Evolutionary conservation across 2,329 filamentous ascomycete species (phyloP), one percentile per base, ranked within the genome.

Genomic region (Arthrobotrys musiformis): DNA sequence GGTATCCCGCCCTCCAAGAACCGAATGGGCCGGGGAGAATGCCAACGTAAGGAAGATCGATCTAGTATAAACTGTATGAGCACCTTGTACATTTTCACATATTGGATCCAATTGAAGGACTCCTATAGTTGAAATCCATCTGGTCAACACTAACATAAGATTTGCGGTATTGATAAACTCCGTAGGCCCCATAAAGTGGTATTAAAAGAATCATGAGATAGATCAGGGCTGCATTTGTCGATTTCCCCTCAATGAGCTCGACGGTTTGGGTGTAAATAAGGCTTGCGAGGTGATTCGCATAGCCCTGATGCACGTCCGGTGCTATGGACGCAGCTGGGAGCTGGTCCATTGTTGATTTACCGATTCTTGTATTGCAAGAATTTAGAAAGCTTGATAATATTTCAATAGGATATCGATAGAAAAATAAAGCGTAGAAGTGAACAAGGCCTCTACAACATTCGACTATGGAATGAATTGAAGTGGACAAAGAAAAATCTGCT

Each of bases 21-120:
- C 79, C 79, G 15, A 79, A 76, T 15, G 68, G 35, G 4, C 79
- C 79, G 8, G 79, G 40, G 0, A 58, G 61, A 17, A 79, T 69
- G n/a, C 79, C 79, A 26, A 80, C 74, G 35, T 73, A 54, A 0
- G 73, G 70, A 7, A 80, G 70, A 56, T 80, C 69, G 19, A 80
- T 67, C 79, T 80, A 28, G 5, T 13, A 2, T 42, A n/a, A n/a
- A n/a, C n/a, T n/a, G n/a, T n/a, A n/a, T n/a, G n/a, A n/a, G n/a
- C n/a, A n/a, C n/a, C n/a, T n/a, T n/a, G n/a, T n/a, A n/a, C n/a
- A n/a, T n/a, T n/a, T n/a, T n/a, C n/a, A n/a, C n/a, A n/a, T n/a
- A n/a, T n/a, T n/a, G n/a, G n/a, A n/a, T n/a, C n/a, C n/a, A n/a
- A n/a, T n/a, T n/a, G n/a, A n/a, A n/a, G n/a, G n/a, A n/a, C n/a